Base-by-base conservation (phyloP, 2,329 filamentous ascomycete genomes). In the Cercospora canescens region DNA sequence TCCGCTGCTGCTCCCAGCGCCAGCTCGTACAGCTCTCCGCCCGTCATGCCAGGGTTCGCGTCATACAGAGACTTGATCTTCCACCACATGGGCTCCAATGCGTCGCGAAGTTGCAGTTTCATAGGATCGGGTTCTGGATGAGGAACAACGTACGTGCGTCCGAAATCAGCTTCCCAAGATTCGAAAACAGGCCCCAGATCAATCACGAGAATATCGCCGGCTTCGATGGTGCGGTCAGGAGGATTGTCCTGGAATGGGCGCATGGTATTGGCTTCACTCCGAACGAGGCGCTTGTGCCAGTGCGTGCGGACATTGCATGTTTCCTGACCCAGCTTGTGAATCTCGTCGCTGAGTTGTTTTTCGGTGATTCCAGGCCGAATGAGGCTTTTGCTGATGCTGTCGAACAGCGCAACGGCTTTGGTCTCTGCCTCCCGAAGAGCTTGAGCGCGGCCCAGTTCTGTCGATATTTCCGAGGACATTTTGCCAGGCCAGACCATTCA, bases 111-210 rank as follows among this genome's bases (percentile, higher is more conserved):
- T 58, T 74, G 76, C 16, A 74, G 75, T 74, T 85, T 86, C 21
- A 74, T 65, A 1, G 81, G 79, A 60, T 85, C 83, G 11, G 9
- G 32, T 57, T 48, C 26, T 16, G 34, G 79, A 66, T 82, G 83
- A 11, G 18, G n/a, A 0, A 86, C 77, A 3, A 86, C 83, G 66
- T 81, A 86, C 0, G 84, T 86, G 14, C 83, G 81, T 7, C 83
- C 83, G 64, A 85, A 85, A 67, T 85, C 84, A 5, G 84, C 84
- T 70, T 86, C 84, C 81, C 82, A 86, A 0, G 76, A 78, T 59
- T 84, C 83, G 63, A 86, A 85, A 0, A 85, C 83, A 0, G 84
- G 83, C 0, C 84, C 84, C 1, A 86, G 76, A 67, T 86, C 84
- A 35, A 86, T 80, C 63, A 83, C 80, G 2, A 86, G 73, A 57